These are phyloP conservation scores for Kazachstania bromeliacearum DNA, from an alignment of 805 yeast species.

Conservation along the genomic window DNA sequence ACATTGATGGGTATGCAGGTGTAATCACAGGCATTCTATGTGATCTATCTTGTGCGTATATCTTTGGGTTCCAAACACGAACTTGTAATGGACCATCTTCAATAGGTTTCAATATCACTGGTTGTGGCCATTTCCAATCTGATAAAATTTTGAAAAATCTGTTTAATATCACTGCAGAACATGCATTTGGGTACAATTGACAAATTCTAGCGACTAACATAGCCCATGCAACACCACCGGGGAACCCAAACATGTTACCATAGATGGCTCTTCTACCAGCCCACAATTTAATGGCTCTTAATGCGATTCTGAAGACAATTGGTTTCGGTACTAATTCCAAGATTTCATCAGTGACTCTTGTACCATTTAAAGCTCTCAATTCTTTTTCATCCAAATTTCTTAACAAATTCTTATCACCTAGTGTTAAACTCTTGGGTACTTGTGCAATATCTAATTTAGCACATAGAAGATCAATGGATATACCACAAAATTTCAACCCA, in stretches of 20 bases:
- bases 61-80: constrained; percentile 90
- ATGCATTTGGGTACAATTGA: constrained; percentile 93
- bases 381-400: constrained; percentile 88
- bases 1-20: constrained; percentile 89
- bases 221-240: constrained; percentile 99
- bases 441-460: constrained; percentile 78
- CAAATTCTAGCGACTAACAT: constrained; percentile 98
- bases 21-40: constrained; percentile 98
- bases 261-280: constrained; percentile 91
- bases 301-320: constrained; percentile 82
- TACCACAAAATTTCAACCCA: constrained; percentile 78
- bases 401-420: constrained; percentile 77
- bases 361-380: constrained; percentile 83
- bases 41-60: constrained; percentile 79
- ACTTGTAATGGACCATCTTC: constrained; percentile 97
- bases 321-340: constrained; percentile 84
- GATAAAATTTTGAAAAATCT: constrained; percentile 80
- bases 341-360: constrained; percentile 94
- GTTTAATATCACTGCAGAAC: constrained; percentile 81
- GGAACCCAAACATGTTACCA: constrained; percentile 93
- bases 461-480: constrained; percentile 85
- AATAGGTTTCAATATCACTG: constrained; percentile 81
- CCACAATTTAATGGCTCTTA: constrained; percentile 92
- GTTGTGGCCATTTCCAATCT: constrained; percentile 98
- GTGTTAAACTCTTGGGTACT: constrained; percentile 63